Evolutionary conservation across 2,329 filamentous ascomycete genomes (phyloP).

Genomic region (Talaromyces sp.): DNA sequence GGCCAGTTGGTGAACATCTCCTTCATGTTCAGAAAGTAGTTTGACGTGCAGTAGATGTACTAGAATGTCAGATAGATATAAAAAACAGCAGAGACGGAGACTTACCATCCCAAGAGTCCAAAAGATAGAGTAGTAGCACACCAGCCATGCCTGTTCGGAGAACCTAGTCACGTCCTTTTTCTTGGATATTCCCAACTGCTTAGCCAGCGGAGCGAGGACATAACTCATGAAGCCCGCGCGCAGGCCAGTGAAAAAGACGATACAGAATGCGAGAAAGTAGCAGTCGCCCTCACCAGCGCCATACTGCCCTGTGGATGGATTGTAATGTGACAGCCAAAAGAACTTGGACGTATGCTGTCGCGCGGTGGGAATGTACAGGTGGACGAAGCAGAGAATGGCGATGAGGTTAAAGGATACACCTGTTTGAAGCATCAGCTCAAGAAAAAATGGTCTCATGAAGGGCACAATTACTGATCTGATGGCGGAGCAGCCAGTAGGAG

Average conservation of each 20-base stretch:
- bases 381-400: too few species aligned
- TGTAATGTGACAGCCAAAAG: background rate
- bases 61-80: slow-evolving; percentile 25
- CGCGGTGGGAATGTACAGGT: too few species aligned
- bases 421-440: too few species aligned
- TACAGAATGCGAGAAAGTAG: too few species aligned
- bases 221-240: slow-evolving; percentile 46
- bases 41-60: slow-evolving; percentile 69
- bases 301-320: background rate
- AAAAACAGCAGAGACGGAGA: background rate
- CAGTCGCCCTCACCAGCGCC: background rate
- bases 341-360: background rate
- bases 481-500: too few species aligned
- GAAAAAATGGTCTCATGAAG: too few species aligned
- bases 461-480: too few species aligned
- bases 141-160: slow-evolving; percentile 81
- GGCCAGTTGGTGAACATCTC: slow-evolving; percentile 78
- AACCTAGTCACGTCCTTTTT: slow-evolving; percentile 69
- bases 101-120: slow-evolving; percentile 74
- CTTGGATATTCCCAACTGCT: slow-evolving; percentile 63
- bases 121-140: slow-evolving; percentile 70
- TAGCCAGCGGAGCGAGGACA: slow-evolving; percentile 67
- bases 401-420: too few species aligned
- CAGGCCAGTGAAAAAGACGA: too few species aligned
- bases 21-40: slow-evolving; percentile 65